Evolutionary conservation across 345 rosid genomes (phyloP).

Genomic region (Excoecaria cochinchinensis): DNA sequence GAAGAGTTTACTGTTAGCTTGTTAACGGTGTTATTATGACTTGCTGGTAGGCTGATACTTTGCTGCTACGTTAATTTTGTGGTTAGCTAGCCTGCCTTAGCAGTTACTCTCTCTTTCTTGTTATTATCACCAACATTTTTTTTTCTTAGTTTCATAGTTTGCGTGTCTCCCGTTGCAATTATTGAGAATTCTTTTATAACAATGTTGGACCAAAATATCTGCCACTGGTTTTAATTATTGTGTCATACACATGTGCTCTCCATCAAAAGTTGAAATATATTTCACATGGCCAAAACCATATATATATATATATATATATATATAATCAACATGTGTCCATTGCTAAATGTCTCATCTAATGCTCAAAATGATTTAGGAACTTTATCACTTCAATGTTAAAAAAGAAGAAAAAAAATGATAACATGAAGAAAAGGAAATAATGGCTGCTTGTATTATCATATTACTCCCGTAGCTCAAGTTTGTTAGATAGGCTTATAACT

Average conservation of each 20-base stretch:
- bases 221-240: neutral
- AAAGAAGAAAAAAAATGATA: no score
- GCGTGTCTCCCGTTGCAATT: neutral
- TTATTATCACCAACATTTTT: neutral
- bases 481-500: neutral
- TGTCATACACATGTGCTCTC: no score
- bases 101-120: neutral
- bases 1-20: neutral
- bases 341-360: no score
- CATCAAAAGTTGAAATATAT: no score
- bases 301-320: no score
- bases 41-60: neutral
- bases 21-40: neutral
- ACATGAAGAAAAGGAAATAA: neutral
- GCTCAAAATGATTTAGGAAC: no score
- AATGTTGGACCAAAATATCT: neutral
- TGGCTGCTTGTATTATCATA: neutral
- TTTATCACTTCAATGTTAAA: no score
- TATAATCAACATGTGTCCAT: no score
- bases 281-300: no score
- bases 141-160: neutral
- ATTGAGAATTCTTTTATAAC: neutral
- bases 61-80: constrained; percentile 12
- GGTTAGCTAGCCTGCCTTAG: constrained; percentile 1
- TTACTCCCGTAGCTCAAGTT: neutral